Evolutionary conservation across 257 asterid species (phyloP).

Genomic region (Solanum clarkiae): DNA sequence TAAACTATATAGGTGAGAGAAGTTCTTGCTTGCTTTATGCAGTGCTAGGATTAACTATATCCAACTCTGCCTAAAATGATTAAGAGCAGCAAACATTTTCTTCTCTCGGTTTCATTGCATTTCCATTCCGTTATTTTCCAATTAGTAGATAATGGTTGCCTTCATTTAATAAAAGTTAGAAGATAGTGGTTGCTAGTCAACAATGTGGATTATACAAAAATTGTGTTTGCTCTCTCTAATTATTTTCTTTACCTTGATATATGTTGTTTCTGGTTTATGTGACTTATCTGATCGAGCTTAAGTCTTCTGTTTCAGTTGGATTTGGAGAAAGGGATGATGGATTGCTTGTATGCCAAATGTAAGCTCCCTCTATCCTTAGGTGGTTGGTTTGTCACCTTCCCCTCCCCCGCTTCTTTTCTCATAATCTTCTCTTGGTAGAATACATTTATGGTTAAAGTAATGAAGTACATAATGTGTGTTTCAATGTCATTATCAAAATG

Average conservation of each 20-base stretch:
- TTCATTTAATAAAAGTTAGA: not conserved
- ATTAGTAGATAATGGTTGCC: not conserved
- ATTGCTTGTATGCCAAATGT: slow-evolving; percentile 96
- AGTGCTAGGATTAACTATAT: not conserved
- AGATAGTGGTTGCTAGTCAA: not conserved
- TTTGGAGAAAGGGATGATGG: slow-evolving; percentile 96
- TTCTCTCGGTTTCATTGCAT: not conserved
- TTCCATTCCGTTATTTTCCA: not conserved
- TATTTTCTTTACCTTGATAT: not conserved
- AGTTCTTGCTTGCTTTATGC: not conserved
- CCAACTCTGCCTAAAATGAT: not conserved
- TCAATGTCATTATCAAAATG: not conserved
- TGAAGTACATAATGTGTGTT: not conserved
- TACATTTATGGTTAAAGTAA: not conserved
- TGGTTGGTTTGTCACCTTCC: not conserved
- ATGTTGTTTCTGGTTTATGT: not conserved
- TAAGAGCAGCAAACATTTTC: not conserved
- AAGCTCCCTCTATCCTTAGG: slow-evolving; percentile 15
- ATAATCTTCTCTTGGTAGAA: not conserved
- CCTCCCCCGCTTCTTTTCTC: not conserved
- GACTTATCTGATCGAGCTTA: not conserved
- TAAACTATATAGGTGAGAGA: not conserved
- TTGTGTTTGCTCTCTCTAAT: not conserved
- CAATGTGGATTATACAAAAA: not conserved
- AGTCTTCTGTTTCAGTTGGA: slow-evolving; percentile 49